Percentiles rank a stretch among this genome's conserved stretches.
phyloP scores from a whole-genome alignment of 228 moss, liverwort and hornwort species.

The Sphagnum fallax region DNA sequence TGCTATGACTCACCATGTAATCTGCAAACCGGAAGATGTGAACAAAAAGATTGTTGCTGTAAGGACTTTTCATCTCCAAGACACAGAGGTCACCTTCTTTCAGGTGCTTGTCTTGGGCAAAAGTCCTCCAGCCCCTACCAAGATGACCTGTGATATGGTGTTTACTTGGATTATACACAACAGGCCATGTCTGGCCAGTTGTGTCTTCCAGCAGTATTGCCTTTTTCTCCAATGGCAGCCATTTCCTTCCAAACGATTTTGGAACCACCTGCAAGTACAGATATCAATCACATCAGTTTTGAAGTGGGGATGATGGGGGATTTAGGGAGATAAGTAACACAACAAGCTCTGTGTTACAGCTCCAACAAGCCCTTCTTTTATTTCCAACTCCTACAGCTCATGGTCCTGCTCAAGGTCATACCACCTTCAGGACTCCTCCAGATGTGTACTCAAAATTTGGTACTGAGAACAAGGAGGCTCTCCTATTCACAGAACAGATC shows the following conservation, averaged over 20 bases:
- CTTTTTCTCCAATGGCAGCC: slow-evolving; percentile 1
- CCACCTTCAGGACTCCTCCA: no score
- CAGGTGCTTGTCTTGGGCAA: background rate
- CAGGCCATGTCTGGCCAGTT: slow-evolving; percentile 1
- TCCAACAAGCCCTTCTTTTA: no score
- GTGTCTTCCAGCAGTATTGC: background rate
- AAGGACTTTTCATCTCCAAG: background rate
- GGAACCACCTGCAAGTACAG: background rate
- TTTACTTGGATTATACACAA: background rate
- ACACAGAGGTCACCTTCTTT: slow-evolving; percentile 2
- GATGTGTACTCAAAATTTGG: no score
- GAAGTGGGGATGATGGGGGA: no score
- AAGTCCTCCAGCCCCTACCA: background rate
- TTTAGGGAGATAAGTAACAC: no score
- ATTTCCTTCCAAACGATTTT: background rate
- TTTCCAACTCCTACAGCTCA: no score
- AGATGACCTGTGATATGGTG: background rate
- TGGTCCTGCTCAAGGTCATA: no score
- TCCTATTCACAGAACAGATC: no score
- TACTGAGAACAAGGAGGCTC: no score
- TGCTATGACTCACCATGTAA: background rate
- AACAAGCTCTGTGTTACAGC: no score
- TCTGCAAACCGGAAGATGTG: slow-evolving; percentile 1
- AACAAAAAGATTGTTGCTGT: background rate
- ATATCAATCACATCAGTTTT: no score